Conservation (phyloP, 2,329 filamentous ascomycete genomes). For the Trichophyton verrucosum region DNA sequence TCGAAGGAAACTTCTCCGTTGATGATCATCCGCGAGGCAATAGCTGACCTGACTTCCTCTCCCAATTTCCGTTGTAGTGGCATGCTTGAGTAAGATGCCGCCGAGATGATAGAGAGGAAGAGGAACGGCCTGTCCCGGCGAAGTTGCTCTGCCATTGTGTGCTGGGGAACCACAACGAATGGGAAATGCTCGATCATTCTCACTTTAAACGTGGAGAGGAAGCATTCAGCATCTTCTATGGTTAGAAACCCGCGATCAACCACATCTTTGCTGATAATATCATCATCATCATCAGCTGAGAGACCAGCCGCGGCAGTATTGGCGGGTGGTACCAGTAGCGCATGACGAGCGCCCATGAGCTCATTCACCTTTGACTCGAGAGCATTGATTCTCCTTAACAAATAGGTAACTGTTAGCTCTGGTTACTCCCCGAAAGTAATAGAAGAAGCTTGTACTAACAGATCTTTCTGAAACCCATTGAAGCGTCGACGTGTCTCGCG, state of each 20-base stretch:
- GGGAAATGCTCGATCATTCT: slow-evolving; percentile 29
- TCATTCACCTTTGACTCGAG: slow-evolving; percentile 20
- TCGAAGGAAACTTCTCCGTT: slow-evolving; percentile 27
- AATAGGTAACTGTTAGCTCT: slow-evolving; percentile 3
- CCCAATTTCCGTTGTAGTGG: slow-evolving; percentile 24
- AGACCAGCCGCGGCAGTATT: background rate
- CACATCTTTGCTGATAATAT: slow-evolving; percentile 12
- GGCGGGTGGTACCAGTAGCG: background rate
- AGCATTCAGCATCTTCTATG: slow-evolving; percentile 12
- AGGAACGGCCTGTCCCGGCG: slow-evolving; percentile 24
- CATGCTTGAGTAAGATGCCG: slow-evolving; percentile 24
- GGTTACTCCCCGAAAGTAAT: background rate
- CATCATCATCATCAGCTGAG: background rate
- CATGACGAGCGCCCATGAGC: background rate
- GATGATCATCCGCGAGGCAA: slow-evolving; percentile 23
- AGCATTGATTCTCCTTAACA: slow-evolving; percentile 24
- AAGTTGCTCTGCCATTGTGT: slow-evolving; percentile 18
- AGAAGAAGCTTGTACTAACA: slow-evolving; percentile 13
- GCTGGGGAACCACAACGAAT: slow-evolving; percentile 23
- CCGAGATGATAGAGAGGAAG: slow-evolving; percentile 23
- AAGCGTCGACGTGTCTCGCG: slow-evolving; percentile 25
- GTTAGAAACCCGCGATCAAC: slow-evolving; percentile 13
- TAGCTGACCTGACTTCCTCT: slow-evolving; percentile 20
- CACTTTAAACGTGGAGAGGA: slow-evolving; percentile 23
- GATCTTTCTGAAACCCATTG: slow-evolving; percentile 26